phyloP scores from a whole-genome alignment of 257 asterid species.

The Vinca minor region DNA sequence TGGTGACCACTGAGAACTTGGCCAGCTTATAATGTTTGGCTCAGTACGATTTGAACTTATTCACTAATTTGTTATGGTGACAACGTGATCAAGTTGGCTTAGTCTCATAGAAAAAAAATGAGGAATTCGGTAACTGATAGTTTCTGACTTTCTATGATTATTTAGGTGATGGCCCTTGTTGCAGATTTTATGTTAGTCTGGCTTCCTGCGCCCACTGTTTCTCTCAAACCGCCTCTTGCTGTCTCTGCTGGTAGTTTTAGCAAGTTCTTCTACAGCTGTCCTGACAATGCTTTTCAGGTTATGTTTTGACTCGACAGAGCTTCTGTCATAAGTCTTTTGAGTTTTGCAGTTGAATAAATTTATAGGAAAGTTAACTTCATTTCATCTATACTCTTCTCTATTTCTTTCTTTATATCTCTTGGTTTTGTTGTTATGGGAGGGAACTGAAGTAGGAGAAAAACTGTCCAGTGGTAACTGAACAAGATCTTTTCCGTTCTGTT shows the following conservation, averaged over 20 bases:
- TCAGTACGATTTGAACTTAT: too few relatives aligned
- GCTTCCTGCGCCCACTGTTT: constrained; percentile 97
- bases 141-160: constrained; percentile 9
- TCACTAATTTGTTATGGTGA: too few relatives aligned
- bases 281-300: constrained; percentile 97
- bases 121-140: not conserved
- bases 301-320: not conserved
- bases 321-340: not conserved
- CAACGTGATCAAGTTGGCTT: too few relatives aligned
- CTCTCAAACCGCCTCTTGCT: constrained; percentile 65
- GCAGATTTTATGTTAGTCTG: constrained; percentile 99
- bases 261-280: constrained; percentile 80
- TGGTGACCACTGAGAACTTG: too few relatives aligned
- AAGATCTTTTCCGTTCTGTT: not conserved
- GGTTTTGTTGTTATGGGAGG: not conserved
- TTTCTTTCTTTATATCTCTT: not conserved
- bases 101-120: not conserved
- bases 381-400: not conserved
- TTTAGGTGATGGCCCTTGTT: constrained; percentile 84
- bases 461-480: constrained; percentile 1
- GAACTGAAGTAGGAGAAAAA: not conserved
- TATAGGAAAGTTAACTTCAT: not conserved
- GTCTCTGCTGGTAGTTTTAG: constrained; percentile 51
- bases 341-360: too few relatives aligned
- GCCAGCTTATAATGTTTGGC: too few relatives aligned